Percentiles rank a stretch among this genome's conserved stretches.
These are phyloP conservation scores for Fusarium nygamai DNA, from an alignment of 2,329 filamentous ascomycete genomes.

Conservation along the genomic window DNA sequence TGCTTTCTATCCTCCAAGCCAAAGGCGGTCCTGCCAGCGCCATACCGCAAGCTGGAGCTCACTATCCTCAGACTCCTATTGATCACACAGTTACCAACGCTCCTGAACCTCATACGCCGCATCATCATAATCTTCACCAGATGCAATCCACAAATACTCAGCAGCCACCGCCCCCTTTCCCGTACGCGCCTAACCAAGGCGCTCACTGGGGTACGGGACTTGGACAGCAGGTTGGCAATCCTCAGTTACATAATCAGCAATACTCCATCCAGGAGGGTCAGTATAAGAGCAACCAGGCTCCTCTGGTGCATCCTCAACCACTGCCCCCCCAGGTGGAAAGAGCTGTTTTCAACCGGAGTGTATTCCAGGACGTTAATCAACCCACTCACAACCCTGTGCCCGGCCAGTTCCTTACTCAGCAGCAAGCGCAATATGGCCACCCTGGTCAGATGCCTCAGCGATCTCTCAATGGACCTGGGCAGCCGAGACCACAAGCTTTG, in stretches of 20 bases:
- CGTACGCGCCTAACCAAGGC: conserved; percentile 36
- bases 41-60: conserved; percentile 30
- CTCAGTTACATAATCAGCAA: conserved; percentile 27
- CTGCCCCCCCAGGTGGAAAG: conserved; percentile 66
- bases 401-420: conserved; percentile 25
- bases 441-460: conserved; percentile 32
- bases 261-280: conserved; percentile 32
- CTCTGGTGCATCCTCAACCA: conserved; percentile 57
- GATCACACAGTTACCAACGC: conserved; percentile 63
- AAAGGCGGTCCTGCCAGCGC: conserved; percentile 36
- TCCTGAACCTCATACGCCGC: conserved; percentile 65
- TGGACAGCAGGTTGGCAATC: conserved; percentile 22
- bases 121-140: conserved; percentile 61
- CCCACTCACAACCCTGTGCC: conserved; percentile 9
- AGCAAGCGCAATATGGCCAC: conserved; percentile 41
- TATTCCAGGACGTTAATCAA: conserved; percentile 43
- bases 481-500: conserved; percentile 44
- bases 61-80: conserved; percentile 61
- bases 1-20: conserved; percentile 64
- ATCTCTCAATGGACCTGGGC: conserved; percentile 11
- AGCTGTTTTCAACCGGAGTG: conserved; percentile 57
- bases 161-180: conserved; percentile 48
- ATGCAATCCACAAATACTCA: conserved; percentile 46
- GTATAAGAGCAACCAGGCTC: conserved; percentile 39
- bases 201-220: conserved; percentile 27